These are phyloP conservation scores for Hymenoscyphus infarciens DNA, from an alignment of 2,329 filamentous ascomycete genomes.

Conservation along the genomic window DNA sequence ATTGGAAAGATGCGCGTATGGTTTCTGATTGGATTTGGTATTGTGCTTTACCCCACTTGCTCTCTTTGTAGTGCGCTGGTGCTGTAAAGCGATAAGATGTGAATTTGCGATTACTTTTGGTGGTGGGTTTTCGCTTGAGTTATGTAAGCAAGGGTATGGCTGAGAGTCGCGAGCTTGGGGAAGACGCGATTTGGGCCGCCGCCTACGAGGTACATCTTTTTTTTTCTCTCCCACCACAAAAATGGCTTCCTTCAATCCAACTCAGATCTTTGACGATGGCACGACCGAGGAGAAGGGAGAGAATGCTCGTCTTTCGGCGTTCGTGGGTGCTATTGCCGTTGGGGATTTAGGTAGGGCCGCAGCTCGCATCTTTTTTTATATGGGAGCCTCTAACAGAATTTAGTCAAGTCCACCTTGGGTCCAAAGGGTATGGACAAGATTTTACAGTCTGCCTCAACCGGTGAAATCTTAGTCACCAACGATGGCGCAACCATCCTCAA, in stretches of 20 bases:
- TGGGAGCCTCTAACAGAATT: conserved; percentile 12
- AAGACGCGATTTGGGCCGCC: neutral
- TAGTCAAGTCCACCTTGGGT: conserved; percentile 90
- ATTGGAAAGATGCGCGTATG: conserved; percentile 4
- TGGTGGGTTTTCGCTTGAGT: conserved; percentile 5
- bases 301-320: conserved; percentile 97
- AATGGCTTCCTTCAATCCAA: conserved; percentile 70
- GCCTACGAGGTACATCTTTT: conserved; percentile 7
- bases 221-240: conserved; percentile 18
- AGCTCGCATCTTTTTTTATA: conserved; percentile 11
- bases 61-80: conserved; percentile 1
- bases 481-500: conserved; percentile 98
- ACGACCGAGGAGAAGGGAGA: conserved; percentile 98
- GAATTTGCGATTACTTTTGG: neutral
- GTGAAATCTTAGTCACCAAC: conserved; percentile 97
- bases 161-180: neutral
- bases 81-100: neutral
- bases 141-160: neutral
- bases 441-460: conserved; percentile 77
- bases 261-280: conserved; percentile 96
- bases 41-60: conserved; percentile 26
- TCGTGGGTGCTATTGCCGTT: conserved; percentile 96
- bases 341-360: conserved; percentile 61
- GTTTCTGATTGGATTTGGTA: conserved; percentile 13
- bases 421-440: conserved; percentile 89